Base-by-base conservation (phyloP, 176 grass and related monocot species). In the Saccharum spontaneum region DNA sequence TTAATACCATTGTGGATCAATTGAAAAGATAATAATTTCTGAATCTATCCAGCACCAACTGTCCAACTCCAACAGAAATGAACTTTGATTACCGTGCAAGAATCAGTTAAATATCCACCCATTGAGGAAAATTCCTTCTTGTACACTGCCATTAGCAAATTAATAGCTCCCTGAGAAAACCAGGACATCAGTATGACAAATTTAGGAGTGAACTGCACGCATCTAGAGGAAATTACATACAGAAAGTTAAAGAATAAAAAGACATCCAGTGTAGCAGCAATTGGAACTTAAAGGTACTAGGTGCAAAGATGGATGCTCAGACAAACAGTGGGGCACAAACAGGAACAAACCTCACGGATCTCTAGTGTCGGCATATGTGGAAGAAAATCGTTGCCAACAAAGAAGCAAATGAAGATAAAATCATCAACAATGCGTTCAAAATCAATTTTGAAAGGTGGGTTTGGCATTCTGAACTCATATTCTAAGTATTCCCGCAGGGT, bases 351-450 rank as follows among this genome's bases (percentile, higher is more conserved):
- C 97, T 96, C 97, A 77, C 97, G 97, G 48, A 99, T 96, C 89
- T 99, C 97, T 76, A 96, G 72, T 28, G 97, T 99, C 16, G 97
- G 97, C 97, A 99, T 99, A 50, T 99, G 97, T 52, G 97, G 97
- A 71, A 99, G 97, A 94, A 99, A 99, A 92, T 99, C 97, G 79
- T 99, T 99, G 45, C 97, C 97, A 84, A 99, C 97, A 92, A 99
- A 99, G 79, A 99, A 99, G 46, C 97, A 99, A 38, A 99, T 94
- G 86, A 99, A 99, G 84, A 99, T 91, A 79, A 99, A 99, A 89
- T 99, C 97, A 82, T 99, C 97, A 83, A 99, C 78, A 59, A 99
- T 99, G 68, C 93, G 90, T 73, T 99, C 97, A 84, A 99, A 83
- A 73, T 99, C 97, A 85, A 94, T 87, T 83, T 94, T 48, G 82